Conservation (phyloP, 345 rosid genomes). For the Passiflora organensis region DNA sequence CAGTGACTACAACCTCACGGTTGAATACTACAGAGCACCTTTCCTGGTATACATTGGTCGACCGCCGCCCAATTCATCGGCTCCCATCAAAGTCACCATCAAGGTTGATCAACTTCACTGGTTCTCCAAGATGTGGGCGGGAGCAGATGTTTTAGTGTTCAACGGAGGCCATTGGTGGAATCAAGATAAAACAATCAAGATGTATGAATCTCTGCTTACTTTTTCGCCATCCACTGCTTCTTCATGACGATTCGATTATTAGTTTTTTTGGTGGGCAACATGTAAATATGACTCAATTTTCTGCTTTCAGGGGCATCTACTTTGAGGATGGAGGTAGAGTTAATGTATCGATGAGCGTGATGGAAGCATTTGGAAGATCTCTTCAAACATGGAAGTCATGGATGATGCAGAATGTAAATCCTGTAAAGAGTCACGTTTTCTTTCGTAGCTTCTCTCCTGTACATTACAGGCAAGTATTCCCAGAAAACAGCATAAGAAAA, state of each 20-base stretch:
- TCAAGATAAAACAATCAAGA: constrained; percentile 48
- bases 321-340: constrained; percentile 63
- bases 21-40: constrained; percentile 76
- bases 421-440: constrained; percentile 48
- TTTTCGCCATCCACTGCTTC: neutral
- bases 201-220: constrained; percentile 16
- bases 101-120: constrained; percentile 63
- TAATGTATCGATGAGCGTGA: constrained; percentile 54
- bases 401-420: constrained; percentile 42
- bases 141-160: constrained; percentile 66
- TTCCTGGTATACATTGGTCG: constrained; percentile 55
- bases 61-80: constrained; percentile 44
- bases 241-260: no score
- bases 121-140: constrained; percentile 58
- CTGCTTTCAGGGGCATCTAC: constrained; percentile 47
- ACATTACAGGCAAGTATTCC: constrained; percentile 58
- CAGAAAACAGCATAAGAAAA: no score
- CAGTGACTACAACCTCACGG: constrained; percentile 56
- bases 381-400: constrained; percentile 66
- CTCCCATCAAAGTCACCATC: constrained; percentile 35
- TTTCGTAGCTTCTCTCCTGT: constrained; percentile 74
- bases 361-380: constrained; percentile 64
- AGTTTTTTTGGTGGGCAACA: no score
- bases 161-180: constrained; percentile 92
- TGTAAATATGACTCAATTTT: neutral